These are phyloP conservation scores for Trypanosoma theileri DNA, from an alignment of 208 protist species.

Conservation along the genomic window DNA sequence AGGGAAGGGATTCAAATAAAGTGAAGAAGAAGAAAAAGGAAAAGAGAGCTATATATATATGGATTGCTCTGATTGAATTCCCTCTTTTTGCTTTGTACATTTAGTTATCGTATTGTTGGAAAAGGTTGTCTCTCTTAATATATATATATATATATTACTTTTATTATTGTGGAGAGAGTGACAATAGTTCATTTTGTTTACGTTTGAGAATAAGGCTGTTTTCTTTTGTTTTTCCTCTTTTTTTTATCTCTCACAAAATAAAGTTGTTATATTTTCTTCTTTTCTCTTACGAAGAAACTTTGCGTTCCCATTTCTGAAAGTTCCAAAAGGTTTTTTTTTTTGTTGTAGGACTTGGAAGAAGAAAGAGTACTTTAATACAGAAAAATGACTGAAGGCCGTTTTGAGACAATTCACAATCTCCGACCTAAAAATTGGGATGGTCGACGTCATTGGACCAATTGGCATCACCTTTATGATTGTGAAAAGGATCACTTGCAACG, in stretches of 20 bases:
- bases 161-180: too few species aligned
- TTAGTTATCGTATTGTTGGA: too few species aligned
- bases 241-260: background rate
- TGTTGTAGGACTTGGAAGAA: constrained; percentile 15
- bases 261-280: constrained; percentile 3
- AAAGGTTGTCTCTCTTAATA: too few species aligned
- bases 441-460: constrained; percentile 90
- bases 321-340: background rate
- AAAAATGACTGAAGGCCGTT: constrained; percentile 86
- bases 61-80: too few species aligned
- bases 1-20: constrained; percentile 56
- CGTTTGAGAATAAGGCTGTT: too few species aligned
- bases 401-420: constrained; percentile 89
- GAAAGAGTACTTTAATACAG: background rate
- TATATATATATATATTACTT: too few species aligned
- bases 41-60: background rate
- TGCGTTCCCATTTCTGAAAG: too few species aligned
- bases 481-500: constrained; percentile 83
- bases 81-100: too few species aligned
- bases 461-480: constrained; percentile 90
- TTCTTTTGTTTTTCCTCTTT: too few species aligned
- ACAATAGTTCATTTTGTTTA: too few species aligned
- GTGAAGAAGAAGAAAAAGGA: constrained; percentile 2
- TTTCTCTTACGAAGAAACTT: too few species aligned
- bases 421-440: constrained; percentile 90